Base-by-base conservation (phyloP, 2,329 filamentous ascomycete species). In the Hirsutella rhossiliensis region DNA sequence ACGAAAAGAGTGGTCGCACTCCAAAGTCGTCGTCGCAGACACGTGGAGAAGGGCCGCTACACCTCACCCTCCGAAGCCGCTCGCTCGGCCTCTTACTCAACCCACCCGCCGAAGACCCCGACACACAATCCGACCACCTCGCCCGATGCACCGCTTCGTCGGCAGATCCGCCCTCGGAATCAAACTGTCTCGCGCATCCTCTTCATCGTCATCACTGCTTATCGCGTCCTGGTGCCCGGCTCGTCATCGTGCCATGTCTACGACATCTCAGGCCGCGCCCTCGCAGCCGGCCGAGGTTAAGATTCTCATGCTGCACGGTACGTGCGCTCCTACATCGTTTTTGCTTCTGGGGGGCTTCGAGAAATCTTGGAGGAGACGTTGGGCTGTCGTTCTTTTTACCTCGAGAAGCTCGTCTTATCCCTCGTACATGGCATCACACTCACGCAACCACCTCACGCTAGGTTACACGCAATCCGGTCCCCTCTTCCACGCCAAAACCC, bases 391-490 rank as follows among this genome's bases (percentile, higher is more conserved):
- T 23, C 6, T 13, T n/a, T 23, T 38, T 43, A 37, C 40, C 19
- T 15, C 23, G 23, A 23, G 23, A 23, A 23, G 12, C 31, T 30
- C 18, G 8, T 18, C 43, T 32, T 42, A 43, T 34, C 29, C 23
- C 13, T 37, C 29, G 20, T 44, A 38, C 47, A 11, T 17, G 18
- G 13, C 34, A 37, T 17, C 17, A 17, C 34, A 17, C 31, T 34
- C 12, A 34, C 31, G 2, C 31, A 17, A 2, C 2, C 31, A 34
- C 11, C 31, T 17, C 4, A 5, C 31, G 31, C 12, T 45, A 81
- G 84, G 90, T 63, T 96, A 81, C 75, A 95, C 90, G 8, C 90
- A 97, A 71, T 94, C 86, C 27, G 88, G 89, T 4, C 64, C 81
- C 4, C 71, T 88, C 50, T 96, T 96, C 75, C 82, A 79, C 60